These are phyloP conservation scores for Alternaria alternata DNA, from an alignment of 2,329 filamentous ascomycete genomes.

Conservation along the genomic window DNA sequence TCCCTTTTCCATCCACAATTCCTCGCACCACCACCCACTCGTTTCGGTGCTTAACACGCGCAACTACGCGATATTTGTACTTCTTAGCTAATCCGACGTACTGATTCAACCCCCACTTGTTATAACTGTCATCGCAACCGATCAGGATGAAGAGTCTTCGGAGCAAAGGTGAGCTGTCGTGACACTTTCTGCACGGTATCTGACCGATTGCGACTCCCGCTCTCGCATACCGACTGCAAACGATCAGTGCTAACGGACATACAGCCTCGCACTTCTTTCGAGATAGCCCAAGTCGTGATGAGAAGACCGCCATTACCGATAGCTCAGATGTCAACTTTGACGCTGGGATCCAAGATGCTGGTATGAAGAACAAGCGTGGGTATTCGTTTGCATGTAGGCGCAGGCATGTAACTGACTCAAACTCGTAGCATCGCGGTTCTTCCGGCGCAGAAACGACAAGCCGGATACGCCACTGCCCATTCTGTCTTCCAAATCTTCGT, in stretches of 20 bases:
- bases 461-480: constrained; percentile 10
- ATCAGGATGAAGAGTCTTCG: constrained; percentile 30
- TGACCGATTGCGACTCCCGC: background rate
- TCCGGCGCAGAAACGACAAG: constrained; percentile 14
- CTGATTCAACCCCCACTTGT: background rate
- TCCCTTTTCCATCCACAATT: background rate
- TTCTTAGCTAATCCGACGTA: background rate
- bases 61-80: background rate
- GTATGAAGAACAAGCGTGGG: constrained; percentile 28
- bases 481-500: constrained; percentile 1
- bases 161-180: constrained; percentile 23
- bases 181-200: background rate
- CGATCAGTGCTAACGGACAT: background rate
- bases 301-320: constrained; percentile 19
- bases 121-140: background rate
- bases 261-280: constrained; percentile 35
- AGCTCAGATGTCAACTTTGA: constrained; percentile 14
- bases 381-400: background rate
- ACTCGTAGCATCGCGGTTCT: constrained; percentile 23
- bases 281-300: constrained; percentile 25
- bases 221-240: background rate
- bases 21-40: background rate
- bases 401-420: constrained; percentile 5
- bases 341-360: constrained; percentile 23
- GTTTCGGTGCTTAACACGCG: background rate